These are phyloP conservation scores for Lecanicillium sp. DNA, from an alignment of 2,329 filamentous ascomycete species.

Conservation along the genomic window DNA sequence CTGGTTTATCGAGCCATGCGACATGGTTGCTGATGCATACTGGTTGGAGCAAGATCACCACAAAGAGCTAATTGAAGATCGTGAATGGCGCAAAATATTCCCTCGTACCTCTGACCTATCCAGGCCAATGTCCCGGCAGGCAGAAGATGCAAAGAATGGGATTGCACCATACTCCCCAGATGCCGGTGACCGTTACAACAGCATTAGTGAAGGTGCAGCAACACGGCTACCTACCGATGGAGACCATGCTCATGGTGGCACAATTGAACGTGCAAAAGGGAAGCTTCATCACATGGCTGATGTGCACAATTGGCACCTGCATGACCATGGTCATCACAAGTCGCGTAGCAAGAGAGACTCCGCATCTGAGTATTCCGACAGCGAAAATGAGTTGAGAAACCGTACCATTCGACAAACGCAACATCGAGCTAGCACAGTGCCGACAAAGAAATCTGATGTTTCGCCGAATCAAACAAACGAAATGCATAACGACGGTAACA, in stretches of 20 bases:
- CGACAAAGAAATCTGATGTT: conserved; percentile 35
- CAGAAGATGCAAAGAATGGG: conserved; percentile 16
- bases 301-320: conserved; percentile 45
- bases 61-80: conserved; percentile 73
- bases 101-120: conserved; percentile 27
- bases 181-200: conserved; percentile 16
- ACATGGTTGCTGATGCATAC: conserved; percentile 81
- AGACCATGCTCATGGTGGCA: conserved; percentile 39
- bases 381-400: conserved; percentile 33
- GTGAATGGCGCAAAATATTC: conserved; percentile 66
- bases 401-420: neutral
- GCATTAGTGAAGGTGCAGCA: neutral
- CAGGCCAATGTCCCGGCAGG: conserved; percentile 22
- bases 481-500: conserved; percentile 47
- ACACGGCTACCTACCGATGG: conserved; percentile 25
- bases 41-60: conserved; percentile 83
- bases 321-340: conserved; percentile 43
- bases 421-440: neutral
- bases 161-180: conserved; percentile 18
- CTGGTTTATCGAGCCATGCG: conserved; percentile 76
- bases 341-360: conserved; percentile 41
- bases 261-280: conserved; percentile 50
- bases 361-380: conserved; percentile 53
- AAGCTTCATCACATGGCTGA: conserved; percentile 49
- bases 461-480: conserved; percentile 55